Conservation (phyloP, 2,329 filamentous ascomycete genomes). For the Thelonectria rubi region DNA sequence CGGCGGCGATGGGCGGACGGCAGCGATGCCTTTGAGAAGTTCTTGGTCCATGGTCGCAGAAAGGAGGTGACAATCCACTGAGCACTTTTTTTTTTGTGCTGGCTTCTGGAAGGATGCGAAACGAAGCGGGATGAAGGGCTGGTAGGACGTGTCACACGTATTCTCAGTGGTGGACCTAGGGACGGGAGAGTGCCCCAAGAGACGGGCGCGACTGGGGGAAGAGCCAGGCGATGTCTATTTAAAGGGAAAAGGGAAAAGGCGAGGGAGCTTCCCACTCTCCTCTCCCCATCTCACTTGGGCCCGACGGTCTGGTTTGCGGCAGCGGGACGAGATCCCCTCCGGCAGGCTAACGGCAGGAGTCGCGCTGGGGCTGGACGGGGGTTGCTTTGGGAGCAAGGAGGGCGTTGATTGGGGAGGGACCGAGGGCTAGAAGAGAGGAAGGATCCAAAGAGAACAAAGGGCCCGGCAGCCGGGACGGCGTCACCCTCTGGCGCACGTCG, state of each 20-base stretch:
- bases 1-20: slow-evolving; percentile 26
- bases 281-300: neutral
- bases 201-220: neutral
- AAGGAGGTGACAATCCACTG: neutral
- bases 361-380: slow-evolving; percentile 1
- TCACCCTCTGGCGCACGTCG: neutral
- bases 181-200: neutral
- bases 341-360: slow-evolving; percentile 1
- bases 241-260: neutral
- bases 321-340: neutral
- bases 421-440: neutral
- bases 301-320: slow-evolving; percentile 20
- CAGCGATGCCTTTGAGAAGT: slow-evolving; percentile 30
- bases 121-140: neutral
- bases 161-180: neutral
- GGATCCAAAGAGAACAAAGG: neutral
- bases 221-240: neutral
- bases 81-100: too few relatives aligned
- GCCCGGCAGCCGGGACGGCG: slow-evolving; percentile 6
- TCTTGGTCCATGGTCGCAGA: slow-evolving; percentile 24
- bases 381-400: neutral
- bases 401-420: neutral
- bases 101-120: neutral
- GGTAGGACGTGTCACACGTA: neutral
- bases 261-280: neutral